Conservation (phyloP, 2,329 filamentous ascomycete species). For the Cordyceps fumosorosea region DNA sequence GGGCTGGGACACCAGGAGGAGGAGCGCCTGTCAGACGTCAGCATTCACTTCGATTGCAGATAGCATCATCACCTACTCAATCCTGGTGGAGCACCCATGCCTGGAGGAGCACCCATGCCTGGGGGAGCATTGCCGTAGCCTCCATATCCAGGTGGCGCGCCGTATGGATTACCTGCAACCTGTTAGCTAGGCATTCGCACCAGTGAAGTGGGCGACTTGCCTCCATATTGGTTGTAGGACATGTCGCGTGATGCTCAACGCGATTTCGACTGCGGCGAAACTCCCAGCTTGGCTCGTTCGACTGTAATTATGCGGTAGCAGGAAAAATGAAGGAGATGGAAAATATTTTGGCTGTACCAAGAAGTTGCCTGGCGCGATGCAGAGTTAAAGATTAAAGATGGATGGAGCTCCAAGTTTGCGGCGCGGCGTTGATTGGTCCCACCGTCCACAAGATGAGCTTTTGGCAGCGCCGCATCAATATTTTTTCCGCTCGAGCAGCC, state of each 20-base stretch:
- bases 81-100: slow-evolving; percentile 72
- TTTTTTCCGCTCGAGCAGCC: slow-evolving; percentile 8
- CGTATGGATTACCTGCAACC: slow-evolving; percentile 51
- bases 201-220: slow-evolving; percentile 26
- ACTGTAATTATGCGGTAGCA: no score
- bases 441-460: not conserved
- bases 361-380: not conserved
- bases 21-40: slow-evolving; percentile 44
- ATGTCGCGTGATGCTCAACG: slow-evolving; percentile 21
- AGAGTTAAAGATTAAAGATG: not conserved
- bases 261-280: not conserved
- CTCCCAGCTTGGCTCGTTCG: not conserved
- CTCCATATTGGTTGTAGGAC: slow-evolving; percentile 58
- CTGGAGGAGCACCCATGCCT: slow-evolving; percentile 46
- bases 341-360: not conserved
- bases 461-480: slow-evolving; percentile 8
- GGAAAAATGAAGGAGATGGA: not conserved
- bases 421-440: slow-evolving; percentile 16
- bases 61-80: slow-evolving; percentile 55
- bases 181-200: not conserved
- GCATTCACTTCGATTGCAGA: not conserved
- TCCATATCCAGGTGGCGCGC: slow-evolving; percentile 66
- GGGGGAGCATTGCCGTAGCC: slow-evolving; percentile 44
- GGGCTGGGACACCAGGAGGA: slow-evolving; percentile 73
- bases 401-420: slow-evolving; percentile 14